Conservation (phyloP, 179 eudicot species). For the Carnegiea gigantea region DNA sequence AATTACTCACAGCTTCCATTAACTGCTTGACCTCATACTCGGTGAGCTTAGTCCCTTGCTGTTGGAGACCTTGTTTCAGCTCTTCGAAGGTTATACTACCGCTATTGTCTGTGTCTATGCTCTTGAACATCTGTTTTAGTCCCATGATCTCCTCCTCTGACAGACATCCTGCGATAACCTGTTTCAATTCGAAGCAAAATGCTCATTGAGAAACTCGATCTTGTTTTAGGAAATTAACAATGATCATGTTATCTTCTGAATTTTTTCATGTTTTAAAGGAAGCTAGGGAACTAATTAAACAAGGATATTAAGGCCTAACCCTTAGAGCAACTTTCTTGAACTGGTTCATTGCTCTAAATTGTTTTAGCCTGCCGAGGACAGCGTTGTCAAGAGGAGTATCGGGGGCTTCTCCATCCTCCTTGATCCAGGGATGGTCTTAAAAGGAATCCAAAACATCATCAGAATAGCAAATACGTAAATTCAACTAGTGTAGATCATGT, state of each 20-base stretch:
- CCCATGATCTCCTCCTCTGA: slow-evolving; percentile 90
- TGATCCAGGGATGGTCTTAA: slow-evolving; percentile 83
- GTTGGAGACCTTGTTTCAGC: slow-evolving; percentile 60
- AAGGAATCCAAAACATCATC: neutral
- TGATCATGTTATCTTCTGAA: neutral
- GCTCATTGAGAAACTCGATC: no score
- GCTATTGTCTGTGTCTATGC: slow-evolving; percentile 72
- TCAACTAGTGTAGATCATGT: no score
- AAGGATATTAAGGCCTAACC: slow-evolving; percentile 33
- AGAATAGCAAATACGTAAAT: neutral
- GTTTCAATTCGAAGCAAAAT: slow-evolving; percentile 16
- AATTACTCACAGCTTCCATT: slow-evolving; percentile 72
- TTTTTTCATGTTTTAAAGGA: no score
- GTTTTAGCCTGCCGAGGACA: slow-evolving; percentile 61
- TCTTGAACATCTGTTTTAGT: slow-evolving; percentile 72
- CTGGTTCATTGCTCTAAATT: slow-evolving; percentile 77
- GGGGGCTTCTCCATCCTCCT: slow-evolving; percentile 85
- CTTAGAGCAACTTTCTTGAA: slow-evolving; percentile 81
- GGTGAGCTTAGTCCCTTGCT: slow-evolving; percentile 66
- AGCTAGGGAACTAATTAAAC: no score
- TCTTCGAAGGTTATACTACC: slow-evolving; percentile 79
- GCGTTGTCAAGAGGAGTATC: slow-evolving; percentile 80
- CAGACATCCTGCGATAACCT: slow-evolving; percentile 79
- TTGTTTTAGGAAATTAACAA: neutral
- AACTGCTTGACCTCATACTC: slow-evolving; percentile 69